A percentile compares a stretch with the other conserved stretches of the same genome.
Conservation (phyloP, 331 rosid genomes). For the Phaseolus coccineus region DNA sequence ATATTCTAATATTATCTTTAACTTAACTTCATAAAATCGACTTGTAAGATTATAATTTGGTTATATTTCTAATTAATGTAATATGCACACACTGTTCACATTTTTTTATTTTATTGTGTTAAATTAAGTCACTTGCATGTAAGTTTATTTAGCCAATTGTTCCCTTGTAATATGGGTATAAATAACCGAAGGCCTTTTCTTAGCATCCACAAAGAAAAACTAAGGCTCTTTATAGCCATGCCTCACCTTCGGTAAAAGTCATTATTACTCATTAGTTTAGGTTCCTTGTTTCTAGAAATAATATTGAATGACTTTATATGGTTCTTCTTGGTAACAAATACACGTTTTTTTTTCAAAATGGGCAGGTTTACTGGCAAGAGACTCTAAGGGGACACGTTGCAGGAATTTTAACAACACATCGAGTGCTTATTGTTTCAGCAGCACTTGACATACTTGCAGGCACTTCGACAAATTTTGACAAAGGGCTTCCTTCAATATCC, state of each 20-base stretch:
- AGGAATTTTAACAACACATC: slow-evolving; percentile 84
- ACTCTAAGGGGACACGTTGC: slow-evolving; percentile 92
- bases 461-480: slow-evolving; percentile 79
- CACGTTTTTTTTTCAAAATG: slow-evolving; percentile 41
- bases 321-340: slow-evolving; percentile 35
- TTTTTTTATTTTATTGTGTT: slow-evolving; percentile 1
- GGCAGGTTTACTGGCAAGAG: slow-evolving; percentile 99
- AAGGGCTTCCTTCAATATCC: slow-evolving; percentile 99
- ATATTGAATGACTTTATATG: slow-evolving; percentile 32
- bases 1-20: too few relatives aligned
- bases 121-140: slow-evolving; percentile 1
- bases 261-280: slow-evolving; percentile 29
- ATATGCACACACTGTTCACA: background rate
- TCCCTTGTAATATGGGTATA: slow-evolving; percentile 5
- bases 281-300: slow-evolving; percentile 27
- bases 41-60: too few relatives aligned
- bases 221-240: slow-evolving; percentile 28
- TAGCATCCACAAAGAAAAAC: slow-evolving; percentile 21
- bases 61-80: too few relatives aligned
- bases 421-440: slow-evolving; percentile 91
- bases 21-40: too few relatives aligned
- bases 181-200: slow-evolving; percentile 22
- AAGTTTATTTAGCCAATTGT: slow-evolving; percentile 27
- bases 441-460: slow-evolving; percentile 87
- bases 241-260: slow-evolving; percentile 20